A percentile compares a stretch with the other conserved stretches of the same genome.
Conservation (phyloP, 768 basidiomycete genomes). For the Lentinus tigrinus region DNA sequence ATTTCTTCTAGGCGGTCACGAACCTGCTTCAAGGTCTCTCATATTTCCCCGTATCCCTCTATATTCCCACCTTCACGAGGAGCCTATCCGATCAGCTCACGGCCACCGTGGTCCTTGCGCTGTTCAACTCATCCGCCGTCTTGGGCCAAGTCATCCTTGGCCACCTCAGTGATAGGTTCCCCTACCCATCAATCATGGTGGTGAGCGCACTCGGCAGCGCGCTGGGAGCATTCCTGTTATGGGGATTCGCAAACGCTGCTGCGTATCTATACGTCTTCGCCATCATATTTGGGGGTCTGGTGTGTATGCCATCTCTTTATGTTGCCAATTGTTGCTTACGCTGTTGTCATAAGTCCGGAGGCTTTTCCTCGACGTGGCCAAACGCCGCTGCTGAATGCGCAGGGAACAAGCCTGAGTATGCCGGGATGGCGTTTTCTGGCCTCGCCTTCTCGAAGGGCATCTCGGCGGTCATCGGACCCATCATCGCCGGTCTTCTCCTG, state of each 20-base stretch:
- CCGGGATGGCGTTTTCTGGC: conserved; percentile 9
- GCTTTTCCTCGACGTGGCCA: conserved; percentile 14
- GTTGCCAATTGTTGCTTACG: too few species aligned
- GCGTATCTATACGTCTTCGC: conserved; percentile 20
- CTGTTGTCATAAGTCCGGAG: too few species aligned
- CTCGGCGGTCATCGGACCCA: conserved; percentile 17
- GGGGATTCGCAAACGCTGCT: conserved; percentile 20
- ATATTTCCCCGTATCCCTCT: conserved; percentile 24
- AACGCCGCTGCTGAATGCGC: conserved; percentile 14
- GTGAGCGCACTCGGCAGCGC: conserved; percentile 10
- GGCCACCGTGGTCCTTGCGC: conserved; percentile 17
- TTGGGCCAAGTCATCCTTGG: conserved; percentile 20
- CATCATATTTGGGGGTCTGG: conserved; percentile 19
- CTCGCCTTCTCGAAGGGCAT: conserved; percentile 14
- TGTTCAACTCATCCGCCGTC: conserved; percentile 22
- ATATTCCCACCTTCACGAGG: conserved; percentile 18
- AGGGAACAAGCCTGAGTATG: conserved; percentile 12
- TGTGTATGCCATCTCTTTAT: neutral
- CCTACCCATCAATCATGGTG: conserved; percentile 21
- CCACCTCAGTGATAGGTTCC: conserved; percentile 18
- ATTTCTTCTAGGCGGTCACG: conserved; percentile 9
- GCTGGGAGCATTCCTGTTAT: conserved; percentile 16
- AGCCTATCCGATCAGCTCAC: conserved; percentile 16
- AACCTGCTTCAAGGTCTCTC: conserved; percentile 20
- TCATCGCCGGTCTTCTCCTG: conserved; percentile 15